Conservation (phyloP, 768 basidiomycete genomes). For the Rhizopogon sp. region DNA sequence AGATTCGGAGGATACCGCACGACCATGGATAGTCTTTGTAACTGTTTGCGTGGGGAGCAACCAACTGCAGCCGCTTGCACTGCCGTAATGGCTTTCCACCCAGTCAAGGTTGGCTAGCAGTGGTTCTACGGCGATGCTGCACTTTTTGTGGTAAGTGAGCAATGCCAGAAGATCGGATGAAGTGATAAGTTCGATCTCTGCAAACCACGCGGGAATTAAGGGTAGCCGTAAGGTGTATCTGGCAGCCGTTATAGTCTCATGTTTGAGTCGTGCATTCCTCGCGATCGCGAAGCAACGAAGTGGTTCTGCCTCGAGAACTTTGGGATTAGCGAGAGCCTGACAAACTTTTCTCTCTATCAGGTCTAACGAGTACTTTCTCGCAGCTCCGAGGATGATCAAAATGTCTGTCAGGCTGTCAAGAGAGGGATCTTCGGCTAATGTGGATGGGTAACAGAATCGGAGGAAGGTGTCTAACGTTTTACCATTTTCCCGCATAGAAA, state of each 20-base stretch:
- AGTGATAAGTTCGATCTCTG: conserved; percentile 19
- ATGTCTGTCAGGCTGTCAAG: neutral
- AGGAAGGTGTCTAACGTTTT: conserved; percentile 12
- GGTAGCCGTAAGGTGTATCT: conserved; percentile 17
- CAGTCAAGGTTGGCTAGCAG: neutral
- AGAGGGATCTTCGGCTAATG: neutral
- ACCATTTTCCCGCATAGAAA: conserved; percentile 6
- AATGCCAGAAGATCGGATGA: conserved; percentile 14
- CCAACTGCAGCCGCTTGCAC: neutral
- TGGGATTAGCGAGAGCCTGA: conserved; percentile 10
- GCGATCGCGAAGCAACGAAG: conserved; percentile 24
- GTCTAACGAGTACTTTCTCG: conserved; percentile 37
- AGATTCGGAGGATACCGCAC: too few species aligned
- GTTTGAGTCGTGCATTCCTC: conserved; percentile 14
- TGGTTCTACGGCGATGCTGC: neutral
- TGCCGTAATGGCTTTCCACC: neutral
- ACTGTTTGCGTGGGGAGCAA: neutral
- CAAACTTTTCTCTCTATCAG: conserved; percentile 23
- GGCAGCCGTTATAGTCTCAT: conserved; percentile 18
- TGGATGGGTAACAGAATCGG: conserved; percentile 10
- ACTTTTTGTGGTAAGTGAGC: conserved; percentile 6
- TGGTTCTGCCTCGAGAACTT: conserved; percentile 11
- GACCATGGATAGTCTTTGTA: too few species aligned
- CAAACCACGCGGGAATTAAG: conserved; percentile 9
- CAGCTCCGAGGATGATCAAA: conserved; percentile 27